These are phyloP conservation scores for Verbena officinalis DNA, from an alignment of 257 asterid genomes.

Conservation along the genomic window DNA sequence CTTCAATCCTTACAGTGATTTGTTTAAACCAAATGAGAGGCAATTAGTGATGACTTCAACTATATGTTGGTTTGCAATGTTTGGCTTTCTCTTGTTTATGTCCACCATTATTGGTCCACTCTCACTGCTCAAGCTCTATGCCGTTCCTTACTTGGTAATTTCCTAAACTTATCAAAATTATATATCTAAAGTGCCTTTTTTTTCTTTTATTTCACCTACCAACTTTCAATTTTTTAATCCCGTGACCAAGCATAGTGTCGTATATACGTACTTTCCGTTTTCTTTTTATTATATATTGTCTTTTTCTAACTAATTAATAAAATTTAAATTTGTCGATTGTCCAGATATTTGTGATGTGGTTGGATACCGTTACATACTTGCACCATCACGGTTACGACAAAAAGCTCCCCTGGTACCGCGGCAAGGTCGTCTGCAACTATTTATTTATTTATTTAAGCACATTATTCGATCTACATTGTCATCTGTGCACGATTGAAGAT, in stretches of 20 bases:
- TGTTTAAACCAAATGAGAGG: conserved; percentile 71
- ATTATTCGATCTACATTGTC: no score
- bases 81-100: conserved; percentile 46
- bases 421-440: conserved; percentile 61
- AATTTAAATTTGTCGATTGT: not conserved
- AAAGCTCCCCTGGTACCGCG: conserved; percentile 92
- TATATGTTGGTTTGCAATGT: conserved; percentile 72
- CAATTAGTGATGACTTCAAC: conserved; percentile 61
- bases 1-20: conserved; percentile 72
- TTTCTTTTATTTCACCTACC: no score
- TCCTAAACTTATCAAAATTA: not conserved
- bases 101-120: conserved; percentile 48
- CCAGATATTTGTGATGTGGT: conserved; percentile 80
- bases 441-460: not conserved
- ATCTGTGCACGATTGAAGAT: no score
- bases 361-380: conserved; percentile 79
- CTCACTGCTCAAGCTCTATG: conserved; percentile 62
- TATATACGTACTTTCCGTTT: no score
- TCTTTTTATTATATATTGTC: not conserved
- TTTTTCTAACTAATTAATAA: not conserved
- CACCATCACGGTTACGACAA: conserved; percentile 87
- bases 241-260: no score
- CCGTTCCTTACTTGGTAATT: conserved; percentile 73
- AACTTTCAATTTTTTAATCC: not conserved
- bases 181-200: no score